Evolutionary conservation across 2,329 filamentous ascomycete genomes (phyloP).

Genomic region (Didymella exigua): DNA sequence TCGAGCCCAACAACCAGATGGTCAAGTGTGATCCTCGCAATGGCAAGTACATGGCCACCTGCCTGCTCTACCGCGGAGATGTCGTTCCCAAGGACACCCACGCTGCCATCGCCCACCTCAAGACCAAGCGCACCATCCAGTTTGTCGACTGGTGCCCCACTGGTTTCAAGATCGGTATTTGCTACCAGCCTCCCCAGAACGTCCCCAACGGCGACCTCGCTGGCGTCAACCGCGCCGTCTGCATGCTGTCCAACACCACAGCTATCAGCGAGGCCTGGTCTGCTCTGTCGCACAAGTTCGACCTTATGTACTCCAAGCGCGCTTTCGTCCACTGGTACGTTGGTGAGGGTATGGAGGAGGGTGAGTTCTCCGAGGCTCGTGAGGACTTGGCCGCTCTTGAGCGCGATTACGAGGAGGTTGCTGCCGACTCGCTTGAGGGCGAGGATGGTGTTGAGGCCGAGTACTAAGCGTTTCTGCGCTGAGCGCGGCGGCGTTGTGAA

Average conservation of each 20-base stretch:
- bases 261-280: constrained; percentile 99
- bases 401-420: constrained; percentile 70
- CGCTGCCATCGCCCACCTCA: constrained; percentile 89
- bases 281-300: constrained; percentile 95
- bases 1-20: constrained; percentile 99
- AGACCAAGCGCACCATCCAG: constrained; percentile 99
- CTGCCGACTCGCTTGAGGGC: constrained; percentile 87
- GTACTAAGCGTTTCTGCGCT: constrained; percentile 67
- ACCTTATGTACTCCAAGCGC: constrained; percentile 99
- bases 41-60: constrained; percentile 99
- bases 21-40: constrained; percentile 98
- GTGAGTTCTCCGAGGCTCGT: constrained; percentile 98
- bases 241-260: constrained; percentile 99
- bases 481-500: constrained; percentile 26
- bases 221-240: constrained; percentile 97
- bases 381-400: constrained; percentile 98
- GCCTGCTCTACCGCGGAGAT: constrained; percentile 96
- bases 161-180: constrained; percentile 99
- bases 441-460: constrained; percentile 86
- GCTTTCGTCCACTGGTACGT: constrained; percentile 99
- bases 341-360: constrained; percentile 99
- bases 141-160: constrained; percentile 99
- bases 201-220: constrained; percentile 97
- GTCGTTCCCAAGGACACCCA: constrained; percentile 97
- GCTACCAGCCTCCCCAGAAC: constrained; percentile 96